Conservation (phyloP, 2,329 filamentous ascomycete species). For the Sporothrix humicola region DNA sequence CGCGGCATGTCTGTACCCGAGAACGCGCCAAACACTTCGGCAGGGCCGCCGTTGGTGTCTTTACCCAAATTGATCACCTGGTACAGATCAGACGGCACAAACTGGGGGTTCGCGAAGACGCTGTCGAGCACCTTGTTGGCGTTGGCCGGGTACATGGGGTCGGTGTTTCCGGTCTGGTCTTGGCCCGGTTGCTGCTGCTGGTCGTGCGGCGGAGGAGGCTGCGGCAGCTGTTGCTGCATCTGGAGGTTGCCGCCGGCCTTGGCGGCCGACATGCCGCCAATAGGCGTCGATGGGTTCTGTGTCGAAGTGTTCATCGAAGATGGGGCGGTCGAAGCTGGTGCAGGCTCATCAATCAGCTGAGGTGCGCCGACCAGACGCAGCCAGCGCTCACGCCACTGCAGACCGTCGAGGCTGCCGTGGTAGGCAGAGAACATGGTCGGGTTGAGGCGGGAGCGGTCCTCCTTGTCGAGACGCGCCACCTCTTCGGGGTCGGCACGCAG, state of each 20-base stretch:
- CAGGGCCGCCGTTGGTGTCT: conserved; percentile 25
- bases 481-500: conserved; percentile 56
- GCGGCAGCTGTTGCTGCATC: conserved; percentile 25
- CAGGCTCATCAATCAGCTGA: conserved; percentile 35
- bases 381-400: conserved; percentile 59
- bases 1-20: conserved; percentile 36
- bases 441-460: conserved; percentile 53
- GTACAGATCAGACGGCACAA: conserved; percentile 48
- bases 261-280: neutral
- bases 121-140: conserved; percentile 46
- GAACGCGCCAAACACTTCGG: conserved; percentile 33
- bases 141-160: conserved; percentile 36
- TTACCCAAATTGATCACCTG: conserved; percentile 38
- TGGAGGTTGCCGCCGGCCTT: conserved; percentile 7
- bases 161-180: neutral
- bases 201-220: neutral
- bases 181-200: conserved; percentile 31
- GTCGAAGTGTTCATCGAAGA: conserved; percentile 6
- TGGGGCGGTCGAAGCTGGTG: neutral
- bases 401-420: conserved; percentile 53
- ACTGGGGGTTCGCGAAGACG: conserved; percentile 48
- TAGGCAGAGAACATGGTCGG: conserved; percentile 56
- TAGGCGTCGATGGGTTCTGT: conserved; percentile 13
- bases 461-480: conserved; percentile 55
- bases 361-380: conserved; percentile 52